Conservation (phyloP, 768 basidiomycete species). For the Termitomyces sp. region DNA sequence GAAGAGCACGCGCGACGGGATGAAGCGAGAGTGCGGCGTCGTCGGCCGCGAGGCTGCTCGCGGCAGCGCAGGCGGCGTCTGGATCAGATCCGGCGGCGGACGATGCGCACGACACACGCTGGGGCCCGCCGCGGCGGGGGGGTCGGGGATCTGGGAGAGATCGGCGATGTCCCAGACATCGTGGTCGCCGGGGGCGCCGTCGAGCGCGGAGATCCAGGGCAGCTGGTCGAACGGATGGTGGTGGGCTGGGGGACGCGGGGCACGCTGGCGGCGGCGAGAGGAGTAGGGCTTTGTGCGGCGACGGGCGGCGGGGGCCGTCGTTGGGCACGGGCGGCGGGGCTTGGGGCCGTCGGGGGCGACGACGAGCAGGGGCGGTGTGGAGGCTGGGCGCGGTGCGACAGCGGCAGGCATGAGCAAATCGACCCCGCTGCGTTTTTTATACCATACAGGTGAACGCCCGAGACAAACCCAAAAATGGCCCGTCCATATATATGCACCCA, state of each 20-base stretch:
- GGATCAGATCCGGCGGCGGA: conserved; percentile 35
- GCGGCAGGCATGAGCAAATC: no score
- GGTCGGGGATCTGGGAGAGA: conserved; percentile 45
- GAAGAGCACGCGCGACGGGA: conserved; percentile 32
- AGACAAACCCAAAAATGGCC: not conserved
- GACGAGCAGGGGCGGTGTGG: no score
- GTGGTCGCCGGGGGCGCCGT: conserved; percentile 37
- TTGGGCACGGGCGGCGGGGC: no score
- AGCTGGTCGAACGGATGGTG: conserved; percentile 54
- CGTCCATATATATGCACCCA: no score
- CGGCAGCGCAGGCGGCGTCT: conserved; percentile 14
- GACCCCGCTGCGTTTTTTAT: not conserved
- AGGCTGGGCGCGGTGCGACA: no score
- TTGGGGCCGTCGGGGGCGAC: no score
- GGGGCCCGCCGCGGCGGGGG: no score
- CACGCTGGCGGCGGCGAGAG: not conserved
- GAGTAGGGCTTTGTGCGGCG: conserved; percentile 26
- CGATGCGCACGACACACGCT: no score
- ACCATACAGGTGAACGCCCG: not conserved
- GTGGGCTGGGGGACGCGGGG: conserved; percentile 13
- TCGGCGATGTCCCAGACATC: conserved; percentile 60
- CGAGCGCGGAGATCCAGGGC: conserved; percentile 62
- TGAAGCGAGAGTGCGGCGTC: not conserved
- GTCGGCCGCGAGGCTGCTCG: no score
- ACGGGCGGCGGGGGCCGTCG: no score